A percentile compares a stretch with the other conserved stretches of the same genome.
Evolutionary conservation across 495 filamentous ascomycete genomes (phyloP).

Genomic region (Rostrohypoxylon terebratum): DNA sequence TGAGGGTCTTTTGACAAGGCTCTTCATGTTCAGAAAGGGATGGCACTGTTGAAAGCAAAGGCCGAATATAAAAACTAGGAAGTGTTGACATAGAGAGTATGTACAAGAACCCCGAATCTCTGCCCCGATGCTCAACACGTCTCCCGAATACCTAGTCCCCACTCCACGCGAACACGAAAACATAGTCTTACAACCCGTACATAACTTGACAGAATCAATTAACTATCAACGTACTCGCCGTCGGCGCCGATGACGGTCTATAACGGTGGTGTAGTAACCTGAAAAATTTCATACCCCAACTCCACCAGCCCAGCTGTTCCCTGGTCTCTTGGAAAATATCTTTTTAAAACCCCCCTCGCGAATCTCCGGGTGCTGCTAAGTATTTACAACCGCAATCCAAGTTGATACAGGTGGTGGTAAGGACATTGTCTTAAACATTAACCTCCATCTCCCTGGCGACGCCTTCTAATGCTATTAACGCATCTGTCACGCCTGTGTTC

Average conservation of each 20-base stretch:
- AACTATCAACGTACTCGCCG: constrained; percentile 40
- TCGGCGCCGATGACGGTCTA: constrained; percentile 21
- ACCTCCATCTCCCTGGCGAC: constrained; percentile 36
- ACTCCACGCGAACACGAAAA: not conserved
- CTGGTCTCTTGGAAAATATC: constrained; percentile 37
- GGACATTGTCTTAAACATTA: constrained; percentile 22
- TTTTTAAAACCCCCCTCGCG: constrained; percentile 22
- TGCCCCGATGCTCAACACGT: not conserved
- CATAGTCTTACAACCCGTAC: constrained; percentile 4
- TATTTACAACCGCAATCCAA: constrained; percentile 46
- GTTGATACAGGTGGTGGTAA: constrained; percentile 33
- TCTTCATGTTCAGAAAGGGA: not conserved
- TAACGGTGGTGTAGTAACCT: constrained; percentile 28
- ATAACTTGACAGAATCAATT: constrained; percentile 36
- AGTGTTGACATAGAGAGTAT: not conserved
- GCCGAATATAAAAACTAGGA: not conserved
- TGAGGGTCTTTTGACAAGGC: not conserved
- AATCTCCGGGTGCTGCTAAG: constrained; percentile 19
- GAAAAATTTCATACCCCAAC: constrained; percentile 36
- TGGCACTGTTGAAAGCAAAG: not conserved
- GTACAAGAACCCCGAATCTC: not conserved
- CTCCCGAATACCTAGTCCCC: not conserved
- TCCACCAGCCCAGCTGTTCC: constrained; percentile 48
- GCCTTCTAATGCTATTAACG: constrained; percentile 44
- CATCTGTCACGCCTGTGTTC: constrained; percentile 34